A percentile compares a stretch with the other conserved stretches of the same genome.
Conservation (phyloP, 257 asterid species). For the Solanum chmielewskii region DNA sequence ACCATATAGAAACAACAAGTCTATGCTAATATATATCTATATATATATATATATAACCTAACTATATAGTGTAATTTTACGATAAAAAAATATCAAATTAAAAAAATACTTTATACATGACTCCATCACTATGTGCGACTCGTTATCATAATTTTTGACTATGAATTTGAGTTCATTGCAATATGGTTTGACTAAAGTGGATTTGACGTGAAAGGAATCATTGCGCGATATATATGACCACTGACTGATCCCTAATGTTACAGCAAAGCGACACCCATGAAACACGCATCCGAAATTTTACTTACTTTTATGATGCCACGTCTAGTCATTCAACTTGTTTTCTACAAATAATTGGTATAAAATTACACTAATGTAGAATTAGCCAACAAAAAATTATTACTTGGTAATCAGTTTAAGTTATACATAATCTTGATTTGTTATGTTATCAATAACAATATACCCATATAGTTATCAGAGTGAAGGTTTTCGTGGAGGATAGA, state of each 20-base stretch:
- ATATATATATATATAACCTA: too few relatives aligned
- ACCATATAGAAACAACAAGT: background rate
- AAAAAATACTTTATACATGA: too few relatives aligned
- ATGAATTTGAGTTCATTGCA: background rate
- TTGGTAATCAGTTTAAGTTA: background rate
- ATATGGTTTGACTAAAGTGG: background rate
- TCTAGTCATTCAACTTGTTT: background rate
- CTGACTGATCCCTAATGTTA: background rate
- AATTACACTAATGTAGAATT: background rate
- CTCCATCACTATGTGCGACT: too few relatives aligned
- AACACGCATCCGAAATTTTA: background rate
- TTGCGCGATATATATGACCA: background rate
- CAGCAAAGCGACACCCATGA: background rate
- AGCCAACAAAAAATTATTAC: background rate
- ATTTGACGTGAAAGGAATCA: background rate
- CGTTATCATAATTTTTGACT: background rate
- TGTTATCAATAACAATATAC: background rate
- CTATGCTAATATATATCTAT: background rate
- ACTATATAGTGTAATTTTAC: too few relatives aligned
- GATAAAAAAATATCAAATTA: too few relatives aligned
- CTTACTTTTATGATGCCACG: background rate
- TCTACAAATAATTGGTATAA: background rate
- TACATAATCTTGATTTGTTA: background rate
- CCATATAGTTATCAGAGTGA: accelerated
- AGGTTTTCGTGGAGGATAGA: too few relatives aligned